Evolutionary conservation across 495 filamentous ascomycete species (phyloP).

Genomic region (Penicilliopsis zonata): DNA sequence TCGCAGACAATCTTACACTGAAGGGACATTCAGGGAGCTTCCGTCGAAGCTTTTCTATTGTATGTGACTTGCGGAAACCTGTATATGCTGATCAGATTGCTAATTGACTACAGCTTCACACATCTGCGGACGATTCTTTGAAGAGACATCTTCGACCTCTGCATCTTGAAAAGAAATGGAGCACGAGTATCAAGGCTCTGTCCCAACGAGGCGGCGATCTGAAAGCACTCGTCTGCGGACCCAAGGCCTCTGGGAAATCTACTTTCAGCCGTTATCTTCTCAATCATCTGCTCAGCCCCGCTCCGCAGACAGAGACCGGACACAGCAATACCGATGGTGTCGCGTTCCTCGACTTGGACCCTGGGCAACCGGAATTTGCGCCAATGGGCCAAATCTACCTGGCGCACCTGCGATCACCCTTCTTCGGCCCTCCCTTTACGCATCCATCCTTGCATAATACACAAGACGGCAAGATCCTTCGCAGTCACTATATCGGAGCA

Average conservation of each 20-base stretch:
- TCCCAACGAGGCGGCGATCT: conserved; percentile 24
- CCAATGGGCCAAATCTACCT: conserved; percentile 70
- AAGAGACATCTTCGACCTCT: conserved; percentile 46
- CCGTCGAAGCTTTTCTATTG: conserved; percentile 31
- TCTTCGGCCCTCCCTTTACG: conserved; percentile 64
- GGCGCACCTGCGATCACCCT: conserved; percentile 45
- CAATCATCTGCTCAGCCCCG: conserved; percentile 57
- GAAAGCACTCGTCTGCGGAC: conserved; percentile 55
- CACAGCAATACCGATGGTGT: conserved; percentile 32
- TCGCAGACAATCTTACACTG: conserved; percentile 25
- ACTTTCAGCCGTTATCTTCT: conserved; percentile 66
- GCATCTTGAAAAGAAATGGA: conserved; percentile 55
- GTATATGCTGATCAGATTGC: background rate
- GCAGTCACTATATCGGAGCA: conserved; percentile 63
- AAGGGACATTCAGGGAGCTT: conserved; percentile 11
- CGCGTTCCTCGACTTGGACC: conserved; percentile 69
- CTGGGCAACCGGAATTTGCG: conserved; percentile 72
- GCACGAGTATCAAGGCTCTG: conserved; percentile 26
- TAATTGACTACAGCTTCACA: conserved; percentile 24
- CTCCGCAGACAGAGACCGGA: conserved; percentile 21
- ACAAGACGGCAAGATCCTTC: conserved; percentile 31
- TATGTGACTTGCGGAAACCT: conserved; percentile 10
- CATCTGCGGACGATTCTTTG: conserved; percentile 33
- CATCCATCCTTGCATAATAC: conserved; percentile 40
- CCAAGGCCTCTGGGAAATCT: conserved; percentile 79